Conservation (phyloP, 352 stramenopile species). For the Discostella stelligera region DNA sequence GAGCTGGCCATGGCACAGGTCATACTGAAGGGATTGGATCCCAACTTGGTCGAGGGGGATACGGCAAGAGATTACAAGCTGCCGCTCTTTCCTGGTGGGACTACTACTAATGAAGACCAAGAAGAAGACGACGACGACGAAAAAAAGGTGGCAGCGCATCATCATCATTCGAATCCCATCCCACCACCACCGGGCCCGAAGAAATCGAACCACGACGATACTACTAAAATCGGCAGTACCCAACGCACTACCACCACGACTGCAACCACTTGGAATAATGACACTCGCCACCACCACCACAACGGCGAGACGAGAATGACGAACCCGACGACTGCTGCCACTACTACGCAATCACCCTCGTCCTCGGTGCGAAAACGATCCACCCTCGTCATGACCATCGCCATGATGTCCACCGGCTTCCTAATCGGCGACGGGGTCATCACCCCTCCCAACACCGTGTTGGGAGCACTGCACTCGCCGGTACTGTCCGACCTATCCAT, state of each 20-base stretch:
- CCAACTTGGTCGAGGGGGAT: background rate
- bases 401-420: conserved; percentile 1
- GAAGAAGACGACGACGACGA: background rate
- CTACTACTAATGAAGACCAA: background rate
- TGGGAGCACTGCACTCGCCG: background rate
- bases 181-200: no score
- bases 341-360: background rate
- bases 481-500: background rate
- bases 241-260: no score
- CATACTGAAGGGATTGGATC: background rate
- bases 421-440: conserved; percentile 1
- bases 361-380: background rate
- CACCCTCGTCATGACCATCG: conserved; percentile 1
- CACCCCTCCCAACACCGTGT: background rate
- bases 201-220: no score
- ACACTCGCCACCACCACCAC: no score
- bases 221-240: no score
- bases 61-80: background rate
- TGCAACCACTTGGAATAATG: no score
- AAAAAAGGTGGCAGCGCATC: no score
- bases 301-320: background rate
- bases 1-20: conserved; percentile 5
- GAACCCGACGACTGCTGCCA: background rate
- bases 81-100: background rate
- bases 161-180: no score